Base-by-base conservation (phyloP, 768 basidiomycete species). In the Gelatoporia subvermispora region DNA sequence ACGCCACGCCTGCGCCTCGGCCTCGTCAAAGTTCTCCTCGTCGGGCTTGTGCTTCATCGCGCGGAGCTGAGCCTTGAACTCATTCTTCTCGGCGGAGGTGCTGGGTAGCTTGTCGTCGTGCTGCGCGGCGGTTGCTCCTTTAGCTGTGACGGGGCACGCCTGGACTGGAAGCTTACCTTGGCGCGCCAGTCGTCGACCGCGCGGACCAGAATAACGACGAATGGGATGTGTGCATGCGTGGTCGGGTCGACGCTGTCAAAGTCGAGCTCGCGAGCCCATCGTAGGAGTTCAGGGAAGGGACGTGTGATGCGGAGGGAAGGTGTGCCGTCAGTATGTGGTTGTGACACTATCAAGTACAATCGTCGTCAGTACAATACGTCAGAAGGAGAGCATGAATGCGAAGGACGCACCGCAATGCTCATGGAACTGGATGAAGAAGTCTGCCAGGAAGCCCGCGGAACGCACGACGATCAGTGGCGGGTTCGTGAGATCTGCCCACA, bases 21-120 rank as follows among this genome's bases (percentile, higher is more conserved):
- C 95, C 66, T 98, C 95, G 51, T 96, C 95, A 62, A 93, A 93
- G 68, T 98, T 99, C 72, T 99, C 96, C 62, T 98, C 93, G 61
- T 99, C 96, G 0, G 68, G 57, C 59, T 91, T 92, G 49, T 77
- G 61, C 58, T 84, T 82, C 73, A 84, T 78, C 1, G 69, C 69
- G n/a, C 72, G 66, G 38, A 98, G 68, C 2, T 46, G 47, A 28
- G 76, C 68, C 61, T 93, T 93, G 75, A 97, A 95, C 23, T 76
- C 81, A 52, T 84, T 76, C 59, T 86, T 82, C 57, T 96, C 89
- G 1, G 72, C 73, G 28, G 62, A 69, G 24, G 64, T 81, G 67
- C 67, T 72, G 40, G 71, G 89, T 10, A 77, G 69, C 1, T 69
- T 67, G 16, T 82, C 86, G 46, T 73, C 74, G 62, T 96, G 92